phyloP scores from a whole-genome alignment of 805 yeast genomes.

The Yarrowia sp. region DNA sequence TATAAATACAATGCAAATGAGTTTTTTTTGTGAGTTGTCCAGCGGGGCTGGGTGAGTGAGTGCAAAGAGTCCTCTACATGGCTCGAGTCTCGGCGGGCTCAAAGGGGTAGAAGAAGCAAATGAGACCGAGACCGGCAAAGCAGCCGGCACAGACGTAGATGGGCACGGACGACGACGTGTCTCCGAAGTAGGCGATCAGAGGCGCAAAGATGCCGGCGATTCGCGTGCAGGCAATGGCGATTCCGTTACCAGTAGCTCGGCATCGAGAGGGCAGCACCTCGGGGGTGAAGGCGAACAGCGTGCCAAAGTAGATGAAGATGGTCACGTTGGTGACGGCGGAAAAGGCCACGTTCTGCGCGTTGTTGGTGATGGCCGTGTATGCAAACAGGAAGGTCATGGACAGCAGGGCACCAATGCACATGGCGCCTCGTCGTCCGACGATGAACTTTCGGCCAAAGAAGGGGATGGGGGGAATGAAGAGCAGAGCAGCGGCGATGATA shows the following conservation, averaged over 20 bases:
- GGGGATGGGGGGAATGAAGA: constrained; percentile 5
- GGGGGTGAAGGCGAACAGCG: constrained; percentile 51
- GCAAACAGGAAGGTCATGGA: constrained; percentile 60
- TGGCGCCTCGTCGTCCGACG: constrained; percentile 57
- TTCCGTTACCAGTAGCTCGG: constrained; percentile 49
- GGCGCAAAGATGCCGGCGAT: constrained; percentile 50
- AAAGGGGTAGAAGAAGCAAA: constrained; percentile 47
- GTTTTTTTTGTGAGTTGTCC: not conserved
- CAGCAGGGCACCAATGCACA: constrained; percentile 51
- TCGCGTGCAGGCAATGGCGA: constrained; percentile 49
- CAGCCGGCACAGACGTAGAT: constrained; percentile 50
- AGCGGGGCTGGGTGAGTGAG: constrained; percentile 37
- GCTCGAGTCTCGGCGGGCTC: constrained; percentile 22
- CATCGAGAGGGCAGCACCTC: constrained; percentile 44
- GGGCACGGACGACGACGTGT: constrained; percentile 49
- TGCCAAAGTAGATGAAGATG: constrained; percentile 41
- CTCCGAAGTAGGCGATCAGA: constrained; percentile 48
- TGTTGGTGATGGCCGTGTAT: constrained; percentile 59
- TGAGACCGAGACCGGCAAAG: constrained; percentile 45
- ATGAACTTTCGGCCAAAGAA: not conserved
- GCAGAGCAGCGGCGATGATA: constrained; percentile 42
- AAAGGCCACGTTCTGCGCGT: constrained; percentile 52
- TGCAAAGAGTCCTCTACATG: constrained; percentile 7
- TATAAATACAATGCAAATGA: constrained; percentile 20
- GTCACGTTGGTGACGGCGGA: constrained; percentile 38